phyloP scores from a whole-genome alignment of 371 early-diverging fungal genomes.

The Mortierella sp. region DNA sequence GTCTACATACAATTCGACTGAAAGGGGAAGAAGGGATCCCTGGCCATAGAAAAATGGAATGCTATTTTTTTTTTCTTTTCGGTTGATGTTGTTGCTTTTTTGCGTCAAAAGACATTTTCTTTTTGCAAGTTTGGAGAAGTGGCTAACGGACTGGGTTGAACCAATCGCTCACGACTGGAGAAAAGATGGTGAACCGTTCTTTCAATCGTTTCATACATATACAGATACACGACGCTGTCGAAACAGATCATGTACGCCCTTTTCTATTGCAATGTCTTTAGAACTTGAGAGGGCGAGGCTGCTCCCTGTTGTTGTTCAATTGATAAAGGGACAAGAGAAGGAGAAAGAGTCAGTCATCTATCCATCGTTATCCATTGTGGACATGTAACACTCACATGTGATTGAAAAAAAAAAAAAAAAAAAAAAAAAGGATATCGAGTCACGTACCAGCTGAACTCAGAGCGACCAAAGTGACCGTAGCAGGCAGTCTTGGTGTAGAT shows the following conservation, averaged over 20 bases:
- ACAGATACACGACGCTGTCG: conserved; percentile 17
- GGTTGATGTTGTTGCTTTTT: conserved; percentile 11
- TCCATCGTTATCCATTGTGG: background rate
- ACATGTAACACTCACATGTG: background rate
- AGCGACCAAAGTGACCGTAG: conserved; percentile 99
- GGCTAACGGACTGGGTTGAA: conserved; percentile 47
- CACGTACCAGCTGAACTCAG: conserved; percentile 86
- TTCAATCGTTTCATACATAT: conserved; percentile 30
- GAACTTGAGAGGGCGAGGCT: conserved; percentile 89
- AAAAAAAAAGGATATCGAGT: too few relatives aligned
- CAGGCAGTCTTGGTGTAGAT: conserved; percentile 97
- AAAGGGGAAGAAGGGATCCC: background rate
- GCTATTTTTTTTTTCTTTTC: background rate
- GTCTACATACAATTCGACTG: conserved; percentile 38
- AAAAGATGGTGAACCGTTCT: conserved; percentile 19
- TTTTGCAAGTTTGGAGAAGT: conserved; percentile 18
- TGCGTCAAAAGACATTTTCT: conserved; percentile 9
- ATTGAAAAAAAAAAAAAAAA: background rate
- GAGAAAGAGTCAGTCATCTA: background rate
- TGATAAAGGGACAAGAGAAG: conserved; percentile 69
- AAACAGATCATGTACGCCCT: conserved; percentile 11
- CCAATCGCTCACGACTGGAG: conserved; percentile 38
- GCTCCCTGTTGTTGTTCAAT: conserved; percentile 93
- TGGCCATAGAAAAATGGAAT: conserved; percentile 1
- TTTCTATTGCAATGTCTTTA: conserved; percentile 57